phyloP scores from a whole-genome alignment of 176 grass and related monocot species.

The Eragrostis nindensis region DNA sequence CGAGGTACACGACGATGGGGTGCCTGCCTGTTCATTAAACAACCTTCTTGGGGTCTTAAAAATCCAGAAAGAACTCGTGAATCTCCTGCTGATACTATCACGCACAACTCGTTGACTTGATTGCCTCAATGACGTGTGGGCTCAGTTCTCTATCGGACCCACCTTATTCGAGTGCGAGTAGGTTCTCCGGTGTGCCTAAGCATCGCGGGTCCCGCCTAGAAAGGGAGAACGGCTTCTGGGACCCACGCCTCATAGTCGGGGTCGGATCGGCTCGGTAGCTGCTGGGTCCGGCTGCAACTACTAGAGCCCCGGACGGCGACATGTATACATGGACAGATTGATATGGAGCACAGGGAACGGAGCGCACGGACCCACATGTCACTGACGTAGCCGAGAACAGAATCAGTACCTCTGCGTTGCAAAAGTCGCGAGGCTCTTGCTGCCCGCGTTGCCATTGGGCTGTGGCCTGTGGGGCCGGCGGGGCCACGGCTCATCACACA shows the following conservation, averaged over 20 bases:
- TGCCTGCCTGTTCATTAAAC: neutral
- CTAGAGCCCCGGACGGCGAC: neutral
- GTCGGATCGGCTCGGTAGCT: too few species aligned
- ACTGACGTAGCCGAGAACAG: neutral
- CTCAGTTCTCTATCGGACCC: too few species aligned
- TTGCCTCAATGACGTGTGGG: neutral
- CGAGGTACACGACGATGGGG: neutral
- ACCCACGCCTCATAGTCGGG: too few species aligned
- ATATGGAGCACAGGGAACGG: too few species aligned
- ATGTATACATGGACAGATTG: neutral
- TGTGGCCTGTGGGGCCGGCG: neutral
- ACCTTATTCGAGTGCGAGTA: too few species aligned
- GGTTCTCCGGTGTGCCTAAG: too few species aligned
- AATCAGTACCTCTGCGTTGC: neutral
- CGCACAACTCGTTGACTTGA: too few species aligned
- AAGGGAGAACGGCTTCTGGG: too few species aligned
- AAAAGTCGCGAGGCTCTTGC: neutral
- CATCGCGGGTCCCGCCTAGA: too few species aligned
- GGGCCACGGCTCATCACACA: too few species aligned
- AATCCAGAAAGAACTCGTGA: neutral
- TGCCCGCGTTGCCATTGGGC: neutral
- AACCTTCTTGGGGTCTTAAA: neutral
- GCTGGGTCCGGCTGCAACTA: too few species aligned
- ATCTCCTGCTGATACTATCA: neutral
- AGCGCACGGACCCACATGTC: neutral